phyloP scores from a whole-genome alignment of 768 basidiomycete genomes.

The Lactarius trivialis region DNA sequence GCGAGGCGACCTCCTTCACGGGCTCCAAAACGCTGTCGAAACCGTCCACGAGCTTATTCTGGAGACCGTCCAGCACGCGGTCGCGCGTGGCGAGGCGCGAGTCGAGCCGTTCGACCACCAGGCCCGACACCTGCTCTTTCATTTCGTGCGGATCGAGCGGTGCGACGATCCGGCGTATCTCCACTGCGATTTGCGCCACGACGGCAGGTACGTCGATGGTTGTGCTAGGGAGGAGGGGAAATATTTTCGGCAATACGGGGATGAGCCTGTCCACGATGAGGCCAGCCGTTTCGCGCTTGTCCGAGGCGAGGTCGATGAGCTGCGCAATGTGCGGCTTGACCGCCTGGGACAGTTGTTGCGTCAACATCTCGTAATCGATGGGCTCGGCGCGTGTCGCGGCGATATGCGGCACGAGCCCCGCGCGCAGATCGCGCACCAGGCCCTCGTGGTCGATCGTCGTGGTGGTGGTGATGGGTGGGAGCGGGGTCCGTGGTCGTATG shows the following conservation, averaged over 20 bases:
- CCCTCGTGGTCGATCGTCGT: conserved; percentile 41
- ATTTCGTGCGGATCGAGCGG: conserved; percentile 81
- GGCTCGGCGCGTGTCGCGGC: conserved; percentile 53
- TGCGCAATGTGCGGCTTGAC: conserved; percentile 87
- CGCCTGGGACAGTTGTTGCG: conserved; percentile 68
- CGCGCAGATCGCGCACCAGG: conserved; percentile 54
- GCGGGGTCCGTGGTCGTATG: conserved; percentile 35
- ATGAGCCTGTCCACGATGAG: conserved; percentile 70
- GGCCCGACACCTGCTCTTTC: conserved; percentile 83
- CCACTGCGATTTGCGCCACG: conserved; percentile 52
- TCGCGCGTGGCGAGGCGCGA: conserved; percentile 75
- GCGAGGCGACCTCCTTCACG: conserved; percentile 35
- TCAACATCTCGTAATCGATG: conserved; percentile 74
- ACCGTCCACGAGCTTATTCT: conserved; percentile 48
- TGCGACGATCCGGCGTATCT: conserved; percentile 64
- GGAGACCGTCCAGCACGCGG: conserved; percentile 53
- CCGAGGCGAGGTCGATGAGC: conserved; percentile 81
- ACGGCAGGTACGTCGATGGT: conserved; percentile 48
- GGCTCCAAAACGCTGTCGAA: conserved; percentile 42
- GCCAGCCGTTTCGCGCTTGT: conserved; percentile 80
- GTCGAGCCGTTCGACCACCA: conserved; percentile 80
- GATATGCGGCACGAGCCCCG: conserved; percentile 55
- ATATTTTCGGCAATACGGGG: conserved; percentile 51
- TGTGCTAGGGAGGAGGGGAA: conserved; percentile 26
- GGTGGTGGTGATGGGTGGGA: not conserved